Conservation (phyloP, 192 early-diverging fungal species). For the Gryganskiella cystojenkinii region DNA sequence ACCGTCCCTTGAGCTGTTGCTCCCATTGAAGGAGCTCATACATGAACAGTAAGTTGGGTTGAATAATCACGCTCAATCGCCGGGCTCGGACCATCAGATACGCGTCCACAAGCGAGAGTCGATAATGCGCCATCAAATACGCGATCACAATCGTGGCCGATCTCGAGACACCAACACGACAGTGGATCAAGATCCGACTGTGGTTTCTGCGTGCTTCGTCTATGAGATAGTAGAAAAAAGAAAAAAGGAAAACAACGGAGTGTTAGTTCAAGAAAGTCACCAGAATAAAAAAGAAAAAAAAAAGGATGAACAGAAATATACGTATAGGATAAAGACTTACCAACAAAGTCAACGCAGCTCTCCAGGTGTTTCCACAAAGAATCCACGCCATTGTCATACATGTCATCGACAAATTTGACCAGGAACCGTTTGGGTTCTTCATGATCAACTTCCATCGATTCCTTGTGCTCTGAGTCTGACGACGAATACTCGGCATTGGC, state of each 20-base stretch:
- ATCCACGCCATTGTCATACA: slow-evolving; percentile 72
- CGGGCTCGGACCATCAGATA: slow-evolving; percentile 68
- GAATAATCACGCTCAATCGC: slow-evolving; percentile 71
- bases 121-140: slow-evolving; percentile 65
- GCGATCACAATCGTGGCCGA: slow-evolving; percentile 69
- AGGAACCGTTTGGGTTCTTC: slow-evolving; percentile 40
- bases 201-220: slow-evolving; percentile 58
- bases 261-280: not conserved
- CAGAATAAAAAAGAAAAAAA: not conserved
- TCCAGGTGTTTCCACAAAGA: slow-evolving; percentile 61
- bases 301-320: not conserved
- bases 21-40: slow-evolving; percentile 72
- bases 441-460: too few relatives aligned
- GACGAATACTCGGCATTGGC: not conserved
- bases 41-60: slow-evolving; percentile 72
- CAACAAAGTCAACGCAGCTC: slow-evolving; percentile 60
- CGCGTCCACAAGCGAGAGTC: slow-evolving; percentile 59
- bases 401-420: slow-evolving; percentile 61
- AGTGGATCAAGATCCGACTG: slow-evolving; percentile 61
- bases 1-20: slow-evolving; percentile 55
- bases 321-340: slow-evolving; percentile 44
- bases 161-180: slow-evolving; percentile 68
- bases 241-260: slow-evolving; percentile 2
- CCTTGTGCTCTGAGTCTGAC: not conserved
- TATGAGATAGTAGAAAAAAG: slow-evolving; percentile 17